These are phyloP conservation scores for Pelargonium australe DNA, from an alignment of 441 rosid genomes.

Conservation along the genomic window DNA sequence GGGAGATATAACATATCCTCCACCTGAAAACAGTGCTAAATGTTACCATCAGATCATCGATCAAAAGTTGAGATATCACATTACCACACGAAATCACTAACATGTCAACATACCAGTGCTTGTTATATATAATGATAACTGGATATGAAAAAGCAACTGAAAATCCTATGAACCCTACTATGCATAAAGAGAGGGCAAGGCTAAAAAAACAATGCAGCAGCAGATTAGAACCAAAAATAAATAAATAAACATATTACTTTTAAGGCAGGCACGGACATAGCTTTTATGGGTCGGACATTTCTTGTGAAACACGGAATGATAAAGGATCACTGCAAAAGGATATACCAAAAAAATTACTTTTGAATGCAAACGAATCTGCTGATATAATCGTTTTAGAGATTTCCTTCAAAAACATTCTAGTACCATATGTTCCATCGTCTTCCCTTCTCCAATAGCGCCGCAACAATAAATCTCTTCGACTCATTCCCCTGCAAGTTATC, in stretches of 20 bases:
- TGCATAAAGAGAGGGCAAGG: too few species aligned
- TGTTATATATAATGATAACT: not conserved
- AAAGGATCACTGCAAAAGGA: conserved; percentile 69
- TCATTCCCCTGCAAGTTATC: conserved; percentile 67
- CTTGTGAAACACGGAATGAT: conserved; percentile 91
- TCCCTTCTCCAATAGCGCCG: conserved; percentile 98
- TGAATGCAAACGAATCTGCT: conserved; percentile 12
- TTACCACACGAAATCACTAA: not conserved
- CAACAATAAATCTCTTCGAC: conserved; percentile 72
- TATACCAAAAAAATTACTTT: conserved; percentile 22
- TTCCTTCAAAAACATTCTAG: conserved; percentile 16
- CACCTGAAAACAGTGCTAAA: conserved; percentile 51
- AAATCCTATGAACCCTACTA: too few species aligned
- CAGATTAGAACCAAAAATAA: too few species aligned
- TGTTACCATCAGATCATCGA: conserved; percentile 11
- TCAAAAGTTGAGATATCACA: not conserved
- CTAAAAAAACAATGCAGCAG: too few species aligned
- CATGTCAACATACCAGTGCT: not conserved
- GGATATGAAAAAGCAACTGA: too few species aligned
- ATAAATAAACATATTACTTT: conserved; percentile 75
- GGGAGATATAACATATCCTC: conserved; percentile 87
- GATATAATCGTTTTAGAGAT: conserved; percentile 12
- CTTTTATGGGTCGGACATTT: conserved; percentile 79
- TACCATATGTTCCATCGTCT: conserved; percentile 97
- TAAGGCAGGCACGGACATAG: conserved; percentile 93